These are phyloP conservation scores for Datisca glomerata DNA, from an alignment of 306 rosid genomes.

Conservation along the genomic window DNA sequence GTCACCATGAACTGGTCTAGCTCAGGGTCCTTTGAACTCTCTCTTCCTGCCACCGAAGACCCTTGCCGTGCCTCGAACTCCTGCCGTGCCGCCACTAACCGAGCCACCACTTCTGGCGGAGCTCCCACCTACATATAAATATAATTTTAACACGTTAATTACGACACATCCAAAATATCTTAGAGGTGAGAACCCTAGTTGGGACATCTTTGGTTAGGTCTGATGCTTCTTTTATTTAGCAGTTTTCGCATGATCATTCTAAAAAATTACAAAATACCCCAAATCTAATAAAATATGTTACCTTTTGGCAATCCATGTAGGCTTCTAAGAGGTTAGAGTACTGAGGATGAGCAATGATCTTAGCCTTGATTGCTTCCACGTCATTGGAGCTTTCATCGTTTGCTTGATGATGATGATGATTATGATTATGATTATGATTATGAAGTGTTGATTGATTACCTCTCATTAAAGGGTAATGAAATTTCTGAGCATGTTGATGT, in stretches of 20 bases:
- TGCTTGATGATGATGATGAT: slow-evolving; percentile 17
- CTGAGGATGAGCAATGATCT: slow-evolving; percentile 89
- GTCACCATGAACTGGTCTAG: slow-evolving; percentile 94
- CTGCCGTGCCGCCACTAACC: slow-evolving; percentile 52
- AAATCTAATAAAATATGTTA: slow-evolving; percentile 4
- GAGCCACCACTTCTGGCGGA: slow-evolving; percentile 77
- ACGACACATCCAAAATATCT: too few relatives aligned
- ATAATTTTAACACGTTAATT: background rate
- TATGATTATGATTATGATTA: too few relatives aligned
- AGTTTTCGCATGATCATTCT: too few relatives aligned
- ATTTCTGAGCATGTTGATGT: slow-evolving; percentile 33
- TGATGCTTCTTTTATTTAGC: too few relatives aligned
- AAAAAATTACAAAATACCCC: background rate
- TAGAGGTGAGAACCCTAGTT: too few relatives aligned
- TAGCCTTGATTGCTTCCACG: slow-evolving; percentile 73
- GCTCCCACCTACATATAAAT: slow-evolving; percentile 55
- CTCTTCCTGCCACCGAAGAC: slow-evolving; percentile 49
- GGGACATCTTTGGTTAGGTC: too few relatives aligned
- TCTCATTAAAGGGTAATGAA: slow-evolving; percentile 51
- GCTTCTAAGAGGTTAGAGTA: slow-evolving; percentile 79
- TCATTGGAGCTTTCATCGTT: slow-evolving; percentile 29
- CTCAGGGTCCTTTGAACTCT: slow-evolving; percentile 71
- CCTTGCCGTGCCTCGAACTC: slow-evolving; percentile 74
- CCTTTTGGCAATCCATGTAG: slow-evolving; percentile 98
- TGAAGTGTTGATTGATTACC: slow-evolving; percentile 19